Percentiles rank a stretch among this genome's conserved stretches.
These are phyloP conservation scores for Monilinia fructigena DNA, from an alignment of 2,329 filamentous ascomycete genomes.

Conservation along the genomic window DNA sequence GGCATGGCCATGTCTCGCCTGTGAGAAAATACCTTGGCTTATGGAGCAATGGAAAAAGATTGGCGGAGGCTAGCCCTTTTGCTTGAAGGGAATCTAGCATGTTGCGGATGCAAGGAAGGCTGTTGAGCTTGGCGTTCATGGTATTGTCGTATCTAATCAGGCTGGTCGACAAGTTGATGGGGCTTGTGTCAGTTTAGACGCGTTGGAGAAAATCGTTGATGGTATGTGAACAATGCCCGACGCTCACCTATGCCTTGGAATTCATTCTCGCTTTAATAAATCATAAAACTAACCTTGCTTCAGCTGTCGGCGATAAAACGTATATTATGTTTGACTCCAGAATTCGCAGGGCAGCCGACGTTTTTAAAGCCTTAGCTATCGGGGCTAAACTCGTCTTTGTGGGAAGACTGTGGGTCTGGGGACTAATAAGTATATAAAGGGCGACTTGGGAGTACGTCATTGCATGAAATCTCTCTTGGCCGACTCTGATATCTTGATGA, in stretches of 20 bases:
- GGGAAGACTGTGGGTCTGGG: conserved; percentile 62
- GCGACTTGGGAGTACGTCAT: conserved; percentile 59
- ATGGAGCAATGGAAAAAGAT: conserved; percentile 59
- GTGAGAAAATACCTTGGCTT: conserved; percentile 62
- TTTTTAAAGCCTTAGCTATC: conserved; percentile 65
- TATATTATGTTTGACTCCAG: conserved; percentile 66
- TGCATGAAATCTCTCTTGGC: conserved; percentile 61
- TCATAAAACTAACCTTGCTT: neutral
- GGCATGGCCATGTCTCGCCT: conserved; percentile 62
- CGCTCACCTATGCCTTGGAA: neutral
- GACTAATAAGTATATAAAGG: conserved; percentile 52
- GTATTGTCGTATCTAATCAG: conserved; percentile 59
- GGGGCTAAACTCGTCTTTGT: conserved; percentile 63
- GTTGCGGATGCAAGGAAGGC: conserved; percentile 56
- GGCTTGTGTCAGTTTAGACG: conserved; percentile 58
- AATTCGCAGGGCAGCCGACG: conserved; percentile 61
- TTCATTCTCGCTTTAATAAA: neutral
- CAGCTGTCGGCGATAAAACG: conserved; percentile 53
- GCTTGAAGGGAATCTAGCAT: conserved; percentile 62
- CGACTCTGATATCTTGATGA: conserved; percentile 62
- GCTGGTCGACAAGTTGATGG: conserved; percentile 62
- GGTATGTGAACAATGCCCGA: conserved; percentile 38
- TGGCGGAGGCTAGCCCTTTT: conserved; percentile 57
- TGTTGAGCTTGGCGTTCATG: conserved; percentile 57
- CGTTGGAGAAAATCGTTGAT: conserved; percentile 56